Evolutionary conservation across 2,329 filamentous ascomycete species (phyloP).

Genomic region (Coniochaeta sp.): DNA sequence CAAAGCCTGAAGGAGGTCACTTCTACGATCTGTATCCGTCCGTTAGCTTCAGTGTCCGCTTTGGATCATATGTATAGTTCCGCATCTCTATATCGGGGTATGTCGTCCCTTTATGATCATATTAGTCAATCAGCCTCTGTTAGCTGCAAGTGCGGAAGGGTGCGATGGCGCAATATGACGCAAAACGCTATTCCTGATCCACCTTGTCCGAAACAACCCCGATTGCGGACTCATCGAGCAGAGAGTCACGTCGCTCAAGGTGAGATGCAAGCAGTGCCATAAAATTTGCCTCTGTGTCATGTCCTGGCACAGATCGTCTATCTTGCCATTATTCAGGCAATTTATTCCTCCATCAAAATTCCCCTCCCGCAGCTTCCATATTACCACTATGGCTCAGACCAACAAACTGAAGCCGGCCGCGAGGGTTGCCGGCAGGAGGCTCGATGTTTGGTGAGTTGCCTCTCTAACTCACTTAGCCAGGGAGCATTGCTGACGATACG

Average conservation of each 20-base stretch:
- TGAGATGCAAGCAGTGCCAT: not conserved
- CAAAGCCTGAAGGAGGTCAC: not conserved
- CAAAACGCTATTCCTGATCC: not conserved
- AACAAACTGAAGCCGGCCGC: slow-evolving; percentile 1
- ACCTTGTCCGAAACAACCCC: not conserved
- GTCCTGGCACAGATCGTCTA: not conserved
- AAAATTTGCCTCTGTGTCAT: not conserved
- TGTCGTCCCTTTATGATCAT: not conserved
- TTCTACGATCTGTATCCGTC: not conserved
- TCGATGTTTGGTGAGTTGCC: not conserved
- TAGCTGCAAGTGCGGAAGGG: not conserved
- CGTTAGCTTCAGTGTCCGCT: no score
- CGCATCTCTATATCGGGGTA: not conserved
- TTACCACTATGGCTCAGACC: not conserved
- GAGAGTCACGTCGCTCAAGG: not conserved
- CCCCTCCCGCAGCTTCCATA: not conserved
- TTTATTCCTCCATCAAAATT: not conserved
- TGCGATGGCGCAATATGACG: slow-evolving; percentile 3
- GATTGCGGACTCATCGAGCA: not conserved
- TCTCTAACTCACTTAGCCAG: not conserved
- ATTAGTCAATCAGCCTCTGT: not conserved
- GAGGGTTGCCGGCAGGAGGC: not conserved
- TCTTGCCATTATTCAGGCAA: not conserved
- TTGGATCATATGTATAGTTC: not conserved
- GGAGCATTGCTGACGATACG: not conserved